These are phyloP conservation scores for Rhodamnia argentea DNA, from an alignment of 345 rosid genomes.

Conservation along the genomic window DNA sequence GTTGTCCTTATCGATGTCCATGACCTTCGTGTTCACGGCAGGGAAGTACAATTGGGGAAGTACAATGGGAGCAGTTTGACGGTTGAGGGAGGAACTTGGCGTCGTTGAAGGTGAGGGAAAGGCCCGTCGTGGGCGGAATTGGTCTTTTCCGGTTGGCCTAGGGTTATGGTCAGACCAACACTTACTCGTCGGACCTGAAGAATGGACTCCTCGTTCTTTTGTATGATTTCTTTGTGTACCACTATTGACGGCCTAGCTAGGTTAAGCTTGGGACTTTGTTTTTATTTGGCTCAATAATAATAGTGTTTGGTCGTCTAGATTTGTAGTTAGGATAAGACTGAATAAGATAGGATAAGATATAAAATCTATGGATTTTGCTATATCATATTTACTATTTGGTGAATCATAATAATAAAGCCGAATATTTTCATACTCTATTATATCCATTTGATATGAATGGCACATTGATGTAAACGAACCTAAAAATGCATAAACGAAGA, in stretches of 20 bases:
- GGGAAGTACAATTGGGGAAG: neutral
- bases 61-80: neutral
- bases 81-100: neutral
- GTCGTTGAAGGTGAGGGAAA: neutral
- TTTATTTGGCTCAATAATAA: no score
- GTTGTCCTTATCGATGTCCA: neutral
- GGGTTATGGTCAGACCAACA: constrained; percentile 12
- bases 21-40: neutral
- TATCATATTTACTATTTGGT: no score
- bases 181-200: constrained; percentile 1
- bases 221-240: constrained; percentile 11
- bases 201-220: constrained; percentile 3
- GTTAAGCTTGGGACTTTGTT: no score
- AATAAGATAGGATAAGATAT: no score
- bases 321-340: no score
- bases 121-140: constrained; percentile 4
- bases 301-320: no score
- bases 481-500: no score
- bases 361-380: no score
- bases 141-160: constrained; percentile 14
- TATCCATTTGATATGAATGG: no score
- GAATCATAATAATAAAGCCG: no score
- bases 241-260: neutral
- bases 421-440: no score
- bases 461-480: no score